phyloP scores from a whole-genome alignment of 345 rosid genomes.

The Salix dunnii region DNA sequence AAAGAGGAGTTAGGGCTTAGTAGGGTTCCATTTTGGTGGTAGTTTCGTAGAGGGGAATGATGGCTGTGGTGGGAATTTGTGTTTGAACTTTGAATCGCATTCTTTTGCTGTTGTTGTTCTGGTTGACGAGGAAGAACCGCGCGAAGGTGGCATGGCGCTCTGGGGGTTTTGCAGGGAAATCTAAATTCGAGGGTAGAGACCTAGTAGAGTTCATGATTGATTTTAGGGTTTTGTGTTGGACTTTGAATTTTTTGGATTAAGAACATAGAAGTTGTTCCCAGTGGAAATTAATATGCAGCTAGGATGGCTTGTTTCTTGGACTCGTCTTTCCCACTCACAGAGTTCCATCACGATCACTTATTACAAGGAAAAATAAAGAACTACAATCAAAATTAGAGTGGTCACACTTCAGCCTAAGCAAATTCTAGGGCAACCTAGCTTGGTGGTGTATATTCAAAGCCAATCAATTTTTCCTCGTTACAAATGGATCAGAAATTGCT shows the following conservation, averaged over 20 bases:
- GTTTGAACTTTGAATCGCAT: not conserved
- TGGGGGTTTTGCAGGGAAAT: not conserved
- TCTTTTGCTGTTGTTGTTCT: not conserved
- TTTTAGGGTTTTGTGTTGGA: conserved; percentile 14
- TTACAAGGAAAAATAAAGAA: not conserved
- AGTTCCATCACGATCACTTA: not conserved
- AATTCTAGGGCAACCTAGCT: not conserved
- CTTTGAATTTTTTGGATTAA: conserved; percentile 1
- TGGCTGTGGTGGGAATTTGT: not conserved
- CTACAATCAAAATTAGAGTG: not conserved
- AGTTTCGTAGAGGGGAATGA: not conserved
- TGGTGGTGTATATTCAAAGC: not conserved
- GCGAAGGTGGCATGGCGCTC: not conserved
- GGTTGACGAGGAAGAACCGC: not conserved
- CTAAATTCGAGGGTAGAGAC: not conserved
- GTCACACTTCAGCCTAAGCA: not conserved
- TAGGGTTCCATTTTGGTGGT: conserved; percentile 1
- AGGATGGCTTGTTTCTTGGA: not conserved
- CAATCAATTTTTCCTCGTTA: not conserved
- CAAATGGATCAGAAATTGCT: not conserved
- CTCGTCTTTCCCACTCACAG: not conserved
- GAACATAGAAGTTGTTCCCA: conserved; percentile 3
- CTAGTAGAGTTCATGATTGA: conserved; percentile 2
- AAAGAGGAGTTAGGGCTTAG: conserved; percentile 1
- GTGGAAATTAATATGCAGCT: not conserved